Conservation (phyloP, 306 rosid genomes). For the Lupinus albus region DNA sequence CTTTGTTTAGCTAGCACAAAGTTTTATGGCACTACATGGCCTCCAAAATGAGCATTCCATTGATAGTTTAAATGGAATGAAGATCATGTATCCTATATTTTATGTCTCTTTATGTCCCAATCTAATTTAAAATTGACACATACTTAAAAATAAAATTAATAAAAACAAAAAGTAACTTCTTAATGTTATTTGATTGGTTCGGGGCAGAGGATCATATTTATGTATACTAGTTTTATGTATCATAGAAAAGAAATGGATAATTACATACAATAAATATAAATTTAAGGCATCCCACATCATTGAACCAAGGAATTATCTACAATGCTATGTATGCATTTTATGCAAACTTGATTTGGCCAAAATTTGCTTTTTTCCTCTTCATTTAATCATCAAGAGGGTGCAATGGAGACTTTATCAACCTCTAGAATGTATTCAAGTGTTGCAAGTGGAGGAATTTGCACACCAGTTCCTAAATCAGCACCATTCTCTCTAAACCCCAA, state of each 20-base stretch:
- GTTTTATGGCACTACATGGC: too few relatives aligned
- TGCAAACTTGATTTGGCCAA: slow-evolving; percentile 17
- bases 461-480: slow-evolving; percentile 78
- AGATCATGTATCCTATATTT: too few relatives aligned
- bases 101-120: too few relatives aligned
- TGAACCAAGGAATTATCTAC: background rate
- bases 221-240: background rate
- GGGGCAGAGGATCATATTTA: too few relatives aligned
- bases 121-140: too few relatives aligned
- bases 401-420: slow-evolving; percentile 90
- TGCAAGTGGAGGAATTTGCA: slow-evolving; percentile 75
- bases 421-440: slow-evolving; percentile 78
- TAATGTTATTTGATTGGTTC: too few relatives aligned
- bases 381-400: slow-evolving; percentile 62
- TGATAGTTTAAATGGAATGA: too few relatives aligned
- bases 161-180: too few relatives aligned
- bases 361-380: background rate
- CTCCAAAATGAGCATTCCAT: too few relatives aligned
- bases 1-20: too few relatives aligned
- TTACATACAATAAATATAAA: slow-evolving; percentile 3
- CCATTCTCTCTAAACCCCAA: slow-evolving; percentile 82
- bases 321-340: slow-evolving; percentile 2
- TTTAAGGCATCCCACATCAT: slow-evolving; percentile 13
- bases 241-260: slow-evolving; percentile 14
- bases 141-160: too few relatives aligned